Percentiles rank a stretch among this genome's conserved stretches.
Conservation (phyloP, 1,284 basidiomycete species). For the Rhodotorula sp. region DNA sequence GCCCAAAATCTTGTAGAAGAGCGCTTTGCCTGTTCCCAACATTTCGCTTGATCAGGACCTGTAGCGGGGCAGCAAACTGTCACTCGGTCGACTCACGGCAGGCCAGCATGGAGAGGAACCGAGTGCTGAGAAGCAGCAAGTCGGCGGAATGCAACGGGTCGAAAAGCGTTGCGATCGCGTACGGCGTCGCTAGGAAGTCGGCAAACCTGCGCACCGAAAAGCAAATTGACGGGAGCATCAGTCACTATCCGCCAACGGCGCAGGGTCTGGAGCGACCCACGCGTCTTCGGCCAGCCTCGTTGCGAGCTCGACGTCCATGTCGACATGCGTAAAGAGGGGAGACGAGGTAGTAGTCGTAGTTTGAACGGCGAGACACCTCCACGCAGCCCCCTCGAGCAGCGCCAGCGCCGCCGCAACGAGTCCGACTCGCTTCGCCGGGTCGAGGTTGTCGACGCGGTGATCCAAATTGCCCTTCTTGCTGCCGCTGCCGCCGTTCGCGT, state of each 20-base stretch:
- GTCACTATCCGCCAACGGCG: no score
- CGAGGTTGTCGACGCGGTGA: constrained; percentile 6
- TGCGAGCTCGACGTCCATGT: neutral
- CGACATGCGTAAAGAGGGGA: neutral
- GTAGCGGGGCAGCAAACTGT: constrained; percentile 2
- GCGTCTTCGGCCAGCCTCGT: constrained; percentile 7
- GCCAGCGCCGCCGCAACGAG: constrained; percentile 11
- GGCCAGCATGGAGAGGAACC: constrained; percentile 17
- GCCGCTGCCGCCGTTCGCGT: neutral
- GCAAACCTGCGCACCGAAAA: constrained; percentile 3
- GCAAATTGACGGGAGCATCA: neutral
- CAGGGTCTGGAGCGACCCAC: no score
- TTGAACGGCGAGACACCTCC: constrained; percentile 12
- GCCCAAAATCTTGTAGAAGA: constrained; percentile 27
- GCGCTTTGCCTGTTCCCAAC: neutral
- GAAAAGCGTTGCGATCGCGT: constrained; percentile 26
- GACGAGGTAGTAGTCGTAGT: neutral
- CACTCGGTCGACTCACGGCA: neutral
- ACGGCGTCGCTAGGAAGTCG: constrained; percentile 5
- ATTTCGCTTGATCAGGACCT: no score
- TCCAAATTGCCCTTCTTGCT: neutral
- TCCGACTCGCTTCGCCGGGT: constrained; percentile 4
- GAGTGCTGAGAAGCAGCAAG: constrained; percentile 9
- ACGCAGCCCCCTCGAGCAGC: constrained; percentile 28
- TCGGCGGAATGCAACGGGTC: constrained; percentile 26